phyloP scores from a whole-genome alignment of 2,329 filamentous ascomycete species.

The Talaromyces sp. region DNA sequence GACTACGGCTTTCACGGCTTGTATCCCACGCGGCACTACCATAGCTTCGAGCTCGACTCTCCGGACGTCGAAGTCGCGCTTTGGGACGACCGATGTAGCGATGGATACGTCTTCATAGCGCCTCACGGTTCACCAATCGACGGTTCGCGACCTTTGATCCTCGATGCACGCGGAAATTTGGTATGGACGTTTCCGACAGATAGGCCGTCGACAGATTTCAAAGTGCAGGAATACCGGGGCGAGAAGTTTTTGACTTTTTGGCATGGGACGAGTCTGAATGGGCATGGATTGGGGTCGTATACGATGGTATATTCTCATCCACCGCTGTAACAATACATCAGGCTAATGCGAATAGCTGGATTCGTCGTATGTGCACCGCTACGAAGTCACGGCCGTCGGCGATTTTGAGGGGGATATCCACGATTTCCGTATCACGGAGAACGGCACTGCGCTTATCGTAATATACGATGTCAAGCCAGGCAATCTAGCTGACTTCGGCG shows the following conservation, averaged over 20 bases:
- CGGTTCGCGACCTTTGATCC: not conserved
- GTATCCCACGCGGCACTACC: not conserved
- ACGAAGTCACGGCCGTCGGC: not conserved
- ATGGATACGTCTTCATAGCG: not conserved
- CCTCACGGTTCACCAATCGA: not conserved
- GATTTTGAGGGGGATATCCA: not conserved
- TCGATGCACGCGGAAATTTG: not conserved
- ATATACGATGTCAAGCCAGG: not conserved
- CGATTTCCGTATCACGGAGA: not conserved
- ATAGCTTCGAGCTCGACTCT: not conserved
- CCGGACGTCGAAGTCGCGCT: not conserved
- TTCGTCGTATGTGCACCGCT: not conserved
- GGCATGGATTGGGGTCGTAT: constrained; percentile 1
- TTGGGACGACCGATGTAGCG: not conserved
- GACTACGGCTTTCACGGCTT: not conserved
- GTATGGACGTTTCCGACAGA: not conserved
- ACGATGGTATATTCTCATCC: not conserved
- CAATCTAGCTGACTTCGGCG: not conserved
- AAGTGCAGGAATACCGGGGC: not conserved
- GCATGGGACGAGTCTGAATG: not conserved
- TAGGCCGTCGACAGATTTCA: not conserved
- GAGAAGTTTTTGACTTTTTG: not conserved
- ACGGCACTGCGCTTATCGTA: not conserved
- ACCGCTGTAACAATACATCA: too few relatives aligned
- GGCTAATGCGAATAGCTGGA: not conserved